Evolutionary conservation across 352 stramenopile species (phyloP), one percentile per base, ranked within the genome.

Genomic region (Phytophthora aleatoria): DNA sequence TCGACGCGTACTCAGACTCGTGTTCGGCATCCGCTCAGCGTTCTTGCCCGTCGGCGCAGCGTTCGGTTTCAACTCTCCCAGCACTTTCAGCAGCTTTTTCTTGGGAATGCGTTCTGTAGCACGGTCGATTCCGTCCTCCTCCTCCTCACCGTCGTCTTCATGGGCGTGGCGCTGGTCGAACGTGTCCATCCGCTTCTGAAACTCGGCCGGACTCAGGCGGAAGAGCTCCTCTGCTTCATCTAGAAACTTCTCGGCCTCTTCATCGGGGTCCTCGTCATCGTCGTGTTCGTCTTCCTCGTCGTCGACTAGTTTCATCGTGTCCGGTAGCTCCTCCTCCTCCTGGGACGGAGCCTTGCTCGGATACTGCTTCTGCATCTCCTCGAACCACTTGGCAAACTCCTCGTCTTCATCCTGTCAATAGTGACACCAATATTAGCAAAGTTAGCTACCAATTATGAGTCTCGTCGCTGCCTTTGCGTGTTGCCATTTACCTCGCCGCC

Each of bases 151-250:
- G 3, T 74, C 63, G 0, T 41, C 39, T 62, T 71, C 72, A 42
- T 76, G 60, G 10, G 64, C 69, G 20, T 83, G 61, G 41, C 71
- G 73, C 57, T 79, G 77, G 38, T 85, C 79, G 20, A 71, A 78
- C 24, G 67, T 72, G 43, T 74, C 64, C 76, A 86, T 89, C 30
- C 78, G 74, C 50, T 74, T 82, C 62, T 86, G 81, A 30, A 94
- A 94, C 51, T 86, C 78, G 11, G 77, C 61, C 7, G 81, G 77
- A 8, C 67, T 82, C 15, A 94, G 57, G 20, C 59, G 51, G 35
- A 94, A 90, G 9, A 94, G 64, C 28, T 92, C 77, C 42, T 94
- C 83, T 2, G 89, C 82, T 51, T 87, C 83, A 35, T 86, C 76
- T 35, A 94, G 50, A 48, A 94, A 91, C 63, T 86, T 72, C 35